These are phyloP conservation scores for Funneliformis geosporum DNA, from an alignment of 192 early-diverging fungal species.

Conservation along the genomic window DNA sequence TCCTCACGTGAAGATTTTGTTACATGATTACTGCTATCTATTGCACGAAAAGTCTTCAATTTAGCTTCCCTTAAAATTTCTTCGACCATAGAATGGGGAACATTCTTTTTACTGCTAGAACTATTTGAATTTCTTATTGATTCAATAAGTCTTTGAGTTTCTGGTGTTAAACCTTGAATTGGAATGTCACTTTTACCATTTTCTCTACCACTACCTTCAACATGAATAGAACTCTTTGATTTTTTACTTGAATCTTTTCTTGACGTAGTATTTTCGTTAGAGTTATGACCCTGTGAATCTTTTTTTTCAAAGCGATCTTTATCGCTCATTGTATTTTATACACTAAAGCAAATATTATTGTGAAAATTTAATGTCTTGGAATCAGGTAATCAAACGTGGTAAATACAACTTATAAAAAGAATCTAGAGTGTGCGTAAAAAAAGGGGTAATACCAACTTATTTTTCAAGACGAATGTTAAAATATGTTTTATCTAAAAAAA, in stretches of 20 bases:
- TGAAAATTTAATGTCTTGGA: too few species aligned
- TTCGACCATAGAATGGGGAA: not conserved
- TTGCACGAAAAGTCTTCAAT: not conserved
- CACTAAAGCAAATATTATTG: too few species aligned
- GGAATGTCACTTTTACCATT: not conserved
- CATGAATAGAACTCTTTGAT: not conserved
- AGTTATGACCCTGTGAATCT: not conserved
- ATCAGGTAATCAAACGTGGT: too few species aligned
- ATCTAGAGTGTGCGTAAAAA: too few species aligned
- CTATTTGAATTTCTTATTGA: not conserved
- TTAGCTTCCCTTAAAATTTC: conserved; percentile 24
- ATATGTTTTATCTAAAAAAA: too few species aligned
- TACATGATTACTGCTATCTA: not conserved
- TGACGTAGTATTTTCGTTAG: not conserved
- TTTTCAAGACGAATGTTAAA: too few species aligned
- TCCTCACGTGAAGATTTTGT: not conserved
- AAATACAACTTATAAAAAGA: too few species aligned
- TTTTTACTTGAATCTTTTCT: not conserved
- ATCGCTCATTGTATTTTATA: not conserved
- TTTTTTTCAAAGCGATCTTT: not conserved
- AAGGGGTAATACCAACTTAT: too few species aligned
- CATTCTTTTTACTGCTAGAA: not conserved
- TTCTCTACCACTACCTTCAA: not conserved
- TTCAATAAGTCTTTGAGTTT: conserved; percentile 25
- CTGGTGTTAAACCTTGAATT: not conserved